phyloP scores from a whole-genome alignment of 2,329 filamentous ascomycete species.

The Scytalidium lignicola region DNA sequence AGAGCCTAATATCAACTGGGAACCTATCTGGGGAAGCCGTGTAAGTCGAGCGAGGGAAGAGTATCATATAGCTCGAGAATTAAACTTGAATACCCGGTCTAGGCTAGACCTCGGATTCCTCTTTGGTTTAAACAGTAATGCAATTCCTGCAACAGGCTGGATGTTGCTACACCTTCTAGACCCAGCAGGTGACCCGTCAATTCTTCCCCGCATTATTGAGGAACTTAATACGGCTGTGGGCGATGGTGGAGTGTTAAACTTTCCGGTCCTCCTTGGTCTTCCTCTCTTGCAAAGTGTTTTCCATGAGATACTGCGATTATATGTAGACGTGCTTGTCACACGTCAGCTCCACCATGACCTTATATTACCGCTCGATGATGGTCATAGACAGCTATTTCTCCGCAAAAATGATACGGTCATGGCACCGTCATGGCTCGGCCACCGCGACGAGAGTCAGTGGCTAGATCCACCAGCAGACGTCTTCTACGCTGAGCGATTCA shows the following conservation, averaged over 20 bases:
- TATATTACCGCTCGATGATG: slow-evolving; percentile 12
- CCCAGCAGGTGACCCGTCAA: slow-evolving; percentile 16
- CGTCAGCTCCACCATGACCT: slow-evolving; percentile 23
- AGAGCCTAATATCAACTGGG: not conserved
- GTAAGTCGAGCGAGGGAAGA: not conserved
- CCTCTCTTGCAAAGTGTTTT: slow-evolving; percentile 30
- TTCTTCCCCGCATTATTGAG: slow-evolving; percentile 21
- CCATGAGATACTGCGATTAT: slow-evolving; percentile 28
- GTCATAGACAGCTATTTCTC: not conserved
- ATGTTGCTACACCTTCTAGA: slow-evolving; percentile 28
- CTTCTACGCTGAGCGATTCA: slow-evolving; percentile 7
- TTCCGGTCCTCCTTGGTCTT: slow-evolving; percentile 20
- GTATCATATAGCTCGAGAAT: not conserved
- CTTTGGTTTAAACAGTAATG: slow-evolving; percentile 27
- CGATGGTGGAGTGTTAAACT: slow-evolving; percentile 14
- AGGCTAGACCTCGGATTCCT: slow-evolving; percentile 20
- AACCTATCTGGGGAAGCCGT: slow-evolving; percentile 1
- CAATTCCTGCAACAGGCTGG: slow-evolving; percentile 27
- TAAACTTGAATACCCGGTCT: not conserved
- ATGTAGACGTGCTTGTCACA: slow-evolving; percentile 26
- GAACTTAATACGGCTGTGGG: slow-evolving; percentile 20
- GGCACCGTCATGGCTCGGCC: slow-evolving; percentile 23
- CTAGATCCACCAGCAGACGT: slow-evolving; percentile 2
- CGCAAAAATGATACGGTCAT: slow-evolving; percentile 12
- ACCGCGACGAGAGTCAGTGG: slow-evolving; percentile 18